Evolutionary conservation across 1,284 basidiomycete species (phyloP), one percentile per base, ranked within the genome.

Genomic region (Trichosporon asahii): DNA sequence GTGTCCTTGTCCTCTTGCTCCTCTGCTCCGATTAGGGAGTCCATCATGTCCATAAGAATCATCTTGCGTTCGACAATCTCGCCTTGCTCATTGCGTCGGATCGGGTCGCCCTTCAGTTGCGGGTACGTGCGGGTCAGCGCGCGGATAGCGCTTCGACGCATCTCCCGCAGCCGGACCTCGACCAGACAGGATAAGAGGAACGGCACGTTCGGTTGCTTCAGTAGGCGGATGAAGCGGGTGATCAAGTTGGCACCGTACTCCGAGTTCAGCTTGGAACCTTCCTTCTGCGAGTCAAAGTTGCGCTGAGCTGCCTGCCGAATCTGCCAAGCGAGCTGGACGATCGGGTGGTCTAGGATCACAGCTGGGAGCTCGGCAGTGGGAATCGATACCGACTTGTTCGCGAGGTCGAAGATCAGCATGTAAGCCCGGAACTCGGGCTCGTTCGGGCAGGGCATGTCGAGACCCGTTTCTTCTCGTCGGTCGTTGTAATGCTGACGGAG

Each of bases 361-460:
- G 85, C 82, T 0, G 95, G 93, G n/a, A 97, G 89, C 67, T 90
- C 88, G 73, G 95, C 85, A 6, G 83, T 85, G 55, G 85, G 83
- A 64, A 94, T 83, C 85, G 91, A 68, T 86, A 92, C 85, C 89
- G 94, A 84, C 78, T 89, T 84, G 89, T 95, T 92, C 46, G 93
- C 89, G 53, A 97, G 90, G 78, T 97, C 94, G 49, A 93, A 91
- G 44, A 98, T 88, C 44, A 95, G 89, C 79, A 96, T 93, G 84
- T 98, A 98, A 0, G 97, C 90, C 23, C 94, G 90, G 88, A 99
- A 97, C 83, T 99, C 96, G 64, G 97, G 88, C 79, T 98, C 95
- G 68, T 91, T 91, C 0, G 91, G 89, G 7, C 90, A 91, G 65
- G 90, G 79, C 70, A 77, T 72, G 29, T 81, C 79, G 9, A 76